A percentile compares a stretch with the other conserved stretches of the same genome.
These are phyloP conservation scores for Sequoiadendron giganteum DNA, from an alignment of 75 land plant species.

Conservation along the genomic window DNA sequence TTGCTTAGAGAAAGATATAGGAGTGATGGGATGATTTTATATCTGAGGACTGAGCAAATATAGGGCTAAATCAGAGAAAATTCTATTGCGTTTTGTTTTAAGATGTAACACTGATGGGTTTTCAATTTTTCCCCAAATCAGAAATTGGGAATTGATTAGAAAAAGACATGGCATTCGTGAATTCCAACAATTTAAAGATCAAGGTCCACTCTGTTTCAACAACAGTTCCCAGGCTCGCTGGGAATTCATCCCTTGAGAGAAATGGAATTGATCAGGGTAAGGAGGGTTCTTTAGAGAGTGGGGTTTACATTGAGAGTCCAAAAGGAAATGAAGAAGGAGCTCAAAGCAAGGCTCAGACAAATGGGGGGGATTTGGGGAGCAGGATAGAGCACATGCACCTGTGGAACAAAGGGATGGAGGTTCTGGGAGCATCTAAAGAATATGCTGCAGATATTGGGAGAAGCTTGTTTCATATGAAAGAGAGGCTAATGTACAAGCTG, in stretches of 20 bases:
- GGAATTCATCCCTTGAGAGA: background rate
- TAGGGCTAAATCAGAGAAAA: background rate
- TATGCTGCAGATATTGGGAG: slow-evolving; percentile 14
- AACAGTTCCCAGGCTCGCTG: background rate
- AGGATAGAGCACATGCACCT: slow-evolving; percentile 1
- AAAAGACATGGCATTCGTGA: background rate
- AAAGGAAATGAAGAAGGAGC: background rate
- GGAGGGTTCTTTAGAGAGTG: slow-evolving; percentile 3
- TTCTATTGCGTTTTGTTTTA: background rate
- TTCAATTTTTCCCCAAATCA: background rate
- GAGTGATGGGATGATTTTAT: background rate
- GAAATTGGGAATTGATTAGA: background rate
- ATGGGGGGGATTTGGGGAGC: background rate
- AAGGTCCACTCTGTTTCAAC: background rate
- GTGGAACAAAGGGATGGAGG: slow-evolving; percentile 6
- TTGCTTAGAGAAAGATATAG: background rate
- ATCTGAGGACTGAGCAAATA: background rate
- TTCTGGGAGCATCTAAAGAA: slow-evolving; percentile 16
- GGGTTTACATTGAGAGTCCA: background rate
- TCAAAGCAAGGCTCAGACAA: background rate
- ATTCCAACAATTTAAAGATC: background rate
- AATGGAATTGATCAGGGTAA: background rate
- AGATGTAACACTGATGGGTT: background rate
- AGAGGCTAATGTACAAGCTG: slow-evolving; percentile 15
- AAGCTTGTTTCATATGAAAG: slow-evolving; percentile 13